These are phyloP conservation scores for Leptomonas pyrrhocoris DNA, from an alignment of 208 protist genomes.

Conservation along the genomic window DNA sequence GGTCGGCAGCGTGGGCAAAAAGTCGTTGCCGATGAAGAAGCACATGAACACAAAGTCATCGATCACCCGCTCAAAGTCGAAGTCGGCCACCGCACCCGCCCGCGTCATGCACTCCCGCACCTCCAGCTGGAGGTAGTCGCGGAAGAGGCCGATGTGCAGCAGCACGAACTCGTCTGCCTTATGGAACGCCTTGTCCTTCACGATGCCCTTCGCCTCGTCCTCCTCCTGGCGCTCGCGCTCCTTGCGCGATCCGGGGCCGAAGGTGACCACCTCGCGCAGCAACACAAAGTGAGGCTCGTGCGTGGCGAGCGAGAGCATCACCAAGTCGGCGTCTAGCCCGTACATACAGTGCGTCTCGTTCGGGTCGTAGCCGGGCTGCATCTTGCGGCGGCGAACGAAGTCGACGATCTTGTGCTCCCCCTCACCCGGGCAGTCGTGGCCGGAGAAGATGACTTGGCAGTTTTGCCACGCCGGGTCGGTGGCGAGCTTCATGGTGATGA, in stretches of 20 bases:
- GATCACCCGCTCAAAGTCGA: constrained; percentile 93
- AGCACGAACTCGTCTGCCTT: constrained; percentile 90
- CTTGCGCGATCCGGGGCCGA: constrained; percentile 70
- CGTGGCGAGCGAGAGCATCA: constrained; percentile 96
- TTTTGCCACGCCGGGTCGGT: constrained; percentile 93
- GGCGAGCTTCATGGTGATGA: constrained; percentile 93
- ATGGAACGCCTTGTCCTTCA: constrained; percentile 79
- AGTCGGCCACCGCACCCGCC: constrained; percentile 17
- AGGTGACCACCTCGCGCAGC: constrained; percentile 95
- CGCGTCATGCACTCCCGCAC: constrained; percentile 51
- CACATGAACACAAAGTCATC: constrained; percentile 98
- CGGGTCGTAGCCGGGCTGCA: constrained; percentile 92
- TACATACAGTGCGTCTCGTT: constrained; percentile 98
- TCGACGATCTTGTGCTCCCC: constrained; percentile 99
- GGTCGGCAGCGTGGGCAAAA: constrained; percentile 96
- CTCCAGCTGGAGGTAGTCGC: constrained; percentile 96
- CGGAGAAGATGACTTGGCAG: constrained; percentile 95
- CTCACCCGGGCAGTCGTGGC: constrained; percentile 96
- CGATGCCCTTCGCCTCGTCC: constrained; percentile 78
- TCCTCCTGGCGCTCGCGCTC: constrained; percentile 79
- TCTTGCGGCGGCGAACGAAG: constrained; percentile 97
- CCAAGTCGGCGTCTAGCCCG: constrained; percentile 98
- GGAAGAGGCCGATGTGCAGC: constrained; percentile 92
- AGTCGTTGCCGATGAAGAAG: constrained; percentile 99
- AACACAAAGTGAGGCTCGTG: constrained; percentile 98